A percentile compares a stretch with the other conserved stretches of the same genome.
phyloP scores from a whole-genome alignment of 1,139 yeast species.

The Kodamaea ohmeri region DNA sequence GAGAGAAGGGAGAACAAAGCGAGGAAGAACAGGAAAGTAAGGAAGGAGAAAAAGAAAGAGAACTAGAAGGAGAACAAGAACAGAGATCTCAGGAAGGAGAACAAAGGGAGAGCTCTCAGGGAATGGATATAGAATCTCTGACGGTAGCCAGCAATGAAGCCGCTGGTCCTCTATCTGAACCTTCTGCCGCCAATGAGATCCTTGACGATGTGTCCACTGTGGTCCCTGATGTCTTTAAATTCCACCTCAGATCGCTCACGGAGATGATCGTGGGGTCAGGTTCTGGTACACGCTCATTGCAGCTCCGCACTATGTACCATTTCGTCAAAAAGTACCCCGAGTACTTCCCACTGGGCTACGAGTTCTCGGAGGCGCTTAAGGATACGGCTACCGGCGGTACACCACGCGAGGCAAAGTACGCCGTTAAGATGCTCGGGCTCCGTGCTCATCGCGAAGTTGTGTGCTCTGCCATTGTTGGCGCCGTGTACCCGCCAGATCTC shows the following conservation, averaged over 20 bases:
- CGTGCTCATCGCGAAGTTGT: constrained; percentile 41
- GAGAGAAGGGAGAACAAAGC: neutral
- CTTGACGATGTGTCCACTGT: constrained; percentile 59
- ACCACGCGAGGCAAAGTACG: constrained; percentile 63
- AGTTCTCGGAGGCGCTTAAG: constrained; percentile 41
- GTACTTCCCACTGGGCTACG: constrained; percentile 30
- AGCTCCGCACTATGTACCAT: constrained; percentile 59
- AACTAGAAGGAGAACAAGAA: neutral
- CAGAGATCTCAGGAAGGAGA: neutral
- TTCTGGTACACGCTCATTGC: constrained; percentile 15
- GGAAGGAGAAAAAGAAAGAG: neutral
- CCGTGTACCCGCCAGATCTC: constrained; percentile 52
- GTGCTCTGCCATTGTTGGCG: constrained; percentile 36
- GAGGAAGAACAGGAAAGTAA: neutral
- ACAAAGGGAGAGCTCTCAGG: neutral
- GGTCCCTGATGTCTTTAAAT: constrained; percentile 64
- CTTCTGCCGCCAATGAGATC: constrained; percentile 46
- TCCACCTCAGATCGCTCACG: constrained; percentile 53
- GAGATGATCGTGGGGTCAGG: constrained; percentile 30
- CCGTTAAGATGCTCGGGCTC: constrained; percentile 57
- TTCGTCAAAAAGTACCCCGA: constrained; percentile 52
- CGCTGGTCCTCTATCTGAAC: constrained; percentile 15
- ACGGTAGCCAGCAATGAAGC: too few species aligned
- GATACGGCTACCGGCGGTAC: constrained; percentile 51
- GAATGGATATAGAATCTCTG: constrained; percentile 22